Evolutionary conservation across 1,284 basidiomycete genomes (phyloP), one percentile per base, ranked within the genome.

Genomic region (Termitomyces sp.): DNA sequence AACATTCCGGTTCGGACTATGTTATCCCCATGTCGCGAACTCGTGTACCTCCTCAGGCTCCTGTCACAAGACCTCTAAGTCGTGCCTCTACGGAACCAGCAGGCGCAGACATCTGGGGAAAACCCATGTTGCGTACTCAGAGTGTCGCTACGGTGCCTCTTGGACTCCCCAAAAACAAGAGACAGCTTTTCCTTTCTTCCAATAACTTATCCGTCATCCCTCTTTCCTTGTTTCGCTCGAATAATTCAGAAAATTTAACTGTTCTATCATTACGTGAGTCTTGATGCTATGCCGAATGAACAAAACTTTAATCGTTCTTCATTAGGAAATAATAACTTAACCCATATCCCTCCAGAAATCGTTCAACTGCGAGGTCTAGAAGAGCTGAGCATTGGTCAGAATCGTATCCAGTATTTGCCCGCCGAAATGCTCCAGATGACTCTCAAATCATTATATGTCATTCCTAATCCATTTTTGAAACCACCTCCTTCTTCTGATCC

Each of bases 311-410:
- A 39, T 19, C 18, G 19, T 40, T 30, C 31, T 31, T 40, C 39
- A 7, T 34, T 52, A 86, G 84, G 80, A 1, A 69, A 70, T n/a
- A 89, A 90, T 60, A 59, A 61, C 3, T 67, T 90, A 5, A 74
- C 68, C 0, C 68, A 69, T 40, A 63, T 90, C n/a, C 86, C 87
- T 1, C 80, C 87, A 0, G 83, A 86, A 50, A 84, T 90, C 40
- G 70, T 65, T 11, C 69, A 69, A 8, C 70, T 90, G 7, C 68
- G 62, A 2, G 77, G 78, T 44, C 73, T 91, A 2, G 70, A 72
- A 35, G 77, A 81, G 40, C 72, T 90, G 10, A 86, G 87, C 55
- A 61, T 91, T 3, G 73, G 81, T 0, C 73, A 74, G 52, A 90
- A 91, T 65, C 67, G 68, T 31, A 67, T 91, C 1, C 61, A 62